phyloP scores from a whole-genome alignment of 1,284 basidiomycete species.

The Puccinia sorghi region DNA sequence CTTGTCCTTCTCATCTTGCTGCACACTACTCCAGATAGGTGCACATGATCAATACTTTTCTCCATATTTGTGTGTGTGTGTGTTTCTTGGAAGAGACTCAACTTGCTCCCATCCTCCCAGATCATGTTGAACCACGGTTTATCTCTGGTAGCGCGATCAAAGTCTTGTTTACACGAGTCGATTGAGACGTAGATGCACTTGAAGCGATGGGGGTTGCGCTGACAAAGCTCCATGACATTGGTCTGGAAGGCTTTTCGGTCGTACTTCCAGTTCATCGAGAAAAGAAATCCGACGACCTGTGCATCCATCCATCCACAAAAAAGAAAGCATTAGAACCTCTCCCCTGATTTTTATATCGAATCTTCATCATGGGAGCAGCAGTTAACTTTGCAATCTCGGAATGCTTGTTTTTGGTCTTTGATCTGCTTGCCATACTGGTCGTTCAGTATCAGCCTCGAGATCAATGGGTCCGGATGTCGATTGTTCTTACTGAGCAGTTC shows the following conservation, averaged over 20 bases:
- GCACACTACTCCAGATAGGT: not conserved
- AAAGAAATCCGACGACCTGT: constrained; percentile 46
- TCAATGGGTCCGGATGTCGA: constrained; percentile 19
- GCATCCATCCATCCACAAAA: not conserved
- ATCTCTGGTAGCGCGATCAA: constrained; percentile 19
- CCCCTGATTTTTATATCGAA: not conserved
- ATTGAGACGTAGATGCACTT: constrained; percentile 46
- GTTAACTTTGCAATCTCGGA: constrained; percentile 42
- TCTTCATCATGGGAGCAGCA: too few species aligned
- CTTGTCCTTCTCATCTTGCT: not conserved
- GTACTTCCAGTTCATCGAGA: constrained; percentile 28
- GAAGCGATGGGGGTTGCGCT: constrained; percentile 38
- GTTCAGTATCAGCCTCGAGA: constrained; percentile 20
- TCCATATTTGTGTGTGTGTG: too few species aligned
- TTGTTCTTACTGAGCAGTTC: not conserved
- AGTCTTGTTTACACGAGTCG: constrained; percentile 31
- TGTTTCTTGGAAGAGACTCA: constrained; percentile 8
- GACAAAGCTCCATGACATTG: constrained; percentile 20
- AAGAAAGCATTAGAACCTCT: not conserved
- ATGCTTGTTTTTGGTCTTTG: constrained; percentile 25
- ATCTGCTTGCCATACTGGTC: constrained; percentile 42
- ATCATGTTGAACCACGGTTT: constrained; percentile 47
- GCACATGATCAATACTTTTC: too few species aligned
- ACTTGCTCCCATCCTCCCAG: constrained; percentile 50
- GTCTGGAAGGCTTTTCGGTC: constrained; percentile 21